phyloP scores from a whole-genome alignment of 495 filamentous ascomycete species.

The Penicillium diatomitis region DNA sequence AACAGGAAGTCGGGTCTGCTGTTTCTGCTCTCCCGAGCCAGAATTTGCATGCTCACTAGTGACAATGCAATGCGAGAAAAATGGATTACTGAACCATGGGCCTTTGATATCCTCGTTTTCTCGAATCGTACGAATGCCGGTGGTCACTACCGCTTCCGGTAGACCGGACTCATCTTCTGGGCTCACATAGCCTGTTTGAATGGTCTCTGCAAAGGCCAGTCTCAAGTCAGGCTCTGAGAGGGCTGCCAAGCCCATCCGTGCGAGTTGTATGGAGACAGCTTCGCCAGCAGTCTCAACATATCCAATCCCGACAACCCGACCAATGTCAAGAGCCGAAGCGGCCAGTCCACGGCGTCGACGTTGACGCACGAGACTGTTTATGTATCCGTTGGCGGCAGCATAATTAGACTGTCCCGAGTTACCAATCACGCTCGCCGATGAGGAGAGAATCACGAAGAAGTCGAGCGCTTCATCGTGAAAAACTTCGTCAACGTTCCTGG shows the following conservation, averaged over 20 bases:
- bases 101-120: neutral
- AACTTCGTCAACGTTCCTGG: conserved; percentile 18
- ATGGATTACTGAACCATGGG: conserved; percentile 16
- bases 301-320: conserved; percentile 1
- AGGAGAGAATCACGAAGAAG: conserved; percentile 55
- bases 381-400: conserved; percentile 48
- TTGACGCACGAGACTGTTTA: conserved; percentile 20
- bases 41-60: neutral
- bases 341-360: conserved; percentile 21
- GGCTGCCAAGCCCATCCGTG: neutral
- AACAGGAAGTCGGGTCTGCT: conserved; percentile 7
- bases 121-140: neutral
- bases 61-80: conserved; percentile 8
- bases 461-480: conserved; percentile 33
- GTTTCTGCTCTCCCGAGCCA: neutral
- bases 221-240: neutral
- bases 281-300: conserved; percentile 1
- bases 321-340: conserved; percentile 9
- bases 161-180: neutral
- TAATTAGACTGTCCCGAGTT: conserved; percentile 51
- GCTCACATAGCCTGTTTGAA: neutral
- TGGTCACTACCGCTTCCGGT: neutral
- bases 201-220: neutral
- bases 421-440: conserved; percentile 41
- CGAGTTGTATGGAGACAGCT: neutral